Percentiles rank a stretch among this genome's conserved stretches.
phyloP scores from a whole-genome alignment of 768 basidiomycete genomes.

The Trametes cinnabarina region DNA sequence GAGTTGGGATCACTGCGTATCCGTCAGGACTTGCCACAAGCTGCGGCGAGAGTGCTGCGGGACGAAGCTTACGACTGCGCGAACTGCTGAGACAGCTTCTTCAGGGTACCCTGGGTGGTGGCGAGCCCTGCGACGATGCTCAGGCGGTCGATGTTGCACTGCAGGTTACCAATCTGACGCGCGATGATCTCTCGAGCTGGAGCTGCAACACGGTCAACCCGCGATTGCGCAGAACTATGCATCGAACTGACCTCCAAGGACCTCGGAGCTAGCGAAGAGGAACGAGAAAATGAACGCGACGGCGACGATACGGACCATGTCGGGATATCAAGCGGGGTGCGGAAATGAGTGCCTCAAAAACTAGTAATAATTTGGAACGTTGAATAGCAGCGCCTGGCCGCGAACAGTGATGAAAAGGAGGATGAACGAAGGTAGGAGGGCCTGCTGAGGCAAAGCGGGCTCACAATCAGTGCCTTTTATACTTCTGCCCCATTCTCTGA shows the following conservation, averaged over 20 bases:
- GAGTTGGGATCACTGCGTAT: constrained; percentile 12
- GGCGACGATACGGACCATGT: constrained; percentile 8
- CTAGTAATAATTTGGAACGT: background rate
- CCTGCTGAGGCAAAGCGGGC: no score
- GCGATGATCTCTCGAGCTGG: constrained; percentile 3
- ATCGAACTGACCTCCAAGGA: constrained; percentile 8
- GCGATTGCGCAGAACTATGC: background rate
- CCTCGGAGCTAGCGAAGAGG: constrained; percentile 13
- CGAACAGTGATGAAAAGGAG: background rate
- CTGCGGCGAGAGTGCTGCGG: background rate
- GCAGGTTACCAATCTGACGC: constrained; percentile 33
- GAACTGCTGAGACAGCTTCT: constrained; percentile 19
- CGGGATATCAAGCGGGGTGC: background rate
- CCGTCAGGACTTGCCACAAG: no score
- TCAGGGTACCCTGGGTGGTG: constrained; percentile 20
- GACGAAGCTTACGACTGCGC: constrained; percentile 4
- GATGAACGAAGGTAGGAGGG: no score
- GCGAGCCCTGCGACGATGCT: constrained; percentile 30
- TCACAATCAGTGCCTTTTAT: no score
- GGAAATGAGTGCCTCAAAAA: background rate
- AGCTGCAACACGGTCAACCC: background rate
- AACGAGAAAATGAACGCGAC: constrained; percentile 9
- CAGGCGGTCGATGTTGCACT: constrained; percentile 35
- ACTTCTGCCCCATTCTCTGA: no score
- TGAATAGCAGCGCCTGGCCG: constrained; percentile 5